Evolutionary conservation across 1,284 basidiomycete species (phyloP).

Genomic region (Dichomitus squalens): DNA sequence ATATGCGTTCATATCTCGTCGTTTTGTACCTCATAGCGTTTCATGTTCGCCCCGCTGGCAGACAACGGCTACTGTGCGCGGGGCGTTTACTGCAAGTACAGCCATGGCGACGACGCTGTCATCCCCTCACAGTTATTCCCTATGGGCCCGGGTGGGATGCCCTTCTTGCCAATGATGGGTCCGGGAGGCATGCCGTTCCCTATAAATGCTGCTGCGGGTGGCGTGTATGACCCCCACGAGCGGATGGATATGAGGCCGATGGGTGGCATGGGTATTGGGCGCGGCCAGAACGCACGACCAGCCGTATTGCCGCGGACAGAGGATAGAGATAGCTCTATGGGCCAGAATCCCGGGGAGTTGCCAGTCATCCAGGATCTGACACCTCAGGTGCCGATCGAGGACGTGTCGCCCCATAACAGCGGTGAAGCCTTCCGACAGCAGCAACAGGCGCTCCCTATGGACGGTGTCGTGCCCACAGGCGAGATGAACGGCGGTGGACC

Average conservation of each 20-base stretch:
- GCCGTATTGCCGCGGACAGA: constrained; percentile 53
- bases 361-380: constrained; percentile 82
- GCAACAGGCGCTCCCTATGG: constrained; percentile 8
- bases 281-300: constrained; percentile 51
- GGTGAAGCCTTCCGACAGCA: constrained; percentile 15
- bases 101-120: constrained; percentile 85
- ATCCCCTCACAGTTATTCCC: constrained; percentile 68
- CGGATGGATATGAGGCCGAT: constrained; percentile 71
- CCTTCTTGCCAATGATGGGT: constrained; percentile 64
- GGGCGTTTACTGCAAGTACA: constrained; percentile 89
- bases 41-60: constrained; percentile 31
- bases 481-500: constrained; percentile 6
- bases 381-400: constrained; percentile 45
- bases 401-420: constrained; percentile 21
- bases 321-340: constrained; percentile 48
- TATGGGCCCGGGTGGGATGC: constrained; percentile 50
- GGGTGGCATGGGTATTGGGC: constrained; percentile 33
- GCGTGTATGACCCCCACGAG: constrained; percentile 76
- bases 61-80: constrained; percentile 91
- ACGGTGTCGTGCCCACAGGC: constrained; percentile 3
- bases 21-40: constrained; percentile 7
- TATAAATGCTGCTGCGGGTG: constrained; percentile 39
- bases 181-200: constrained; percentile 44
- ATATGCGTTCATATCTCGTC: background rate
- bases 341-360: constrained; percentile 60